Conservation (phyloP, 345 rosid species). For the Eucalyptus sp. region DNA sequence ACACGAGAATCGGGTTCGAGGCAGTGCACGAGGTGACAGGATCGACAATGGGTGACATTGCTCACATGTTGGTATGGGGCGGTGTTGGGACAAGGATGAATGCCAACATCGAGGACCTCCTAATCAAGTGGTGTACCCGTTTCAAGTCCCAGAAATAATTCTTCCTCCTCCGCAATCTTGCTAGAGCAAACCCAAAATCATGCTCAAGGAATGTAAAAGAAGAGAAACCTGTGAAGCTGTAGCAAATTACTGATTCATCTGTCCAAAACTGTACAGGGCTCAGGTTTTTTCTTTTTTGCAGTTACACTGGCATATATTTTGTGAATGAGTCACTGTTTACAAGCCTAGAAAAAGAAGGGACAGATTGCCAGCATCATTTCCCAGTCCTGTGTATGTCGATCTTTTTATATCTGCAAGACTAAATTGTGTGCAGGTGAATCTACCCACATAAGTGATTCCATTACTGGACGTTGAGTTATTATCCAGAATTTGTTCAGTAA, state of each 20-base stretch:
- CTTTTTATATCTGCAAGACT: background rate
- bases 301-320: background rate
- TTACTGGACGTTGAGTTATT: background rate
- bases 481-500: background rate
- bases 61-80: slow-evolving; percentile 91
- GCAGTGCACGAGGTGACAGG: slow-evolving; percentile 76
- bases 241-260: background rate
- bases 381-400: background rate
- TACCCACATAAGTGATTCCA: background rate
- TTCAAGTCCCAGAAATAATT: slow-evolving; percentile 12
- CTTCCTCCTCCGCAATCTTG: background rate
- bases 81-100: slow-evolving; percentile 92
- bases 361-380: background rate
- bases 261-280: background rate
- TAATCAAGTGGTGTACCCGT: slow-evolving; percentile 61
- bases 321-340: background rate
- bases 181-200: background rate
- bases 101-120: slow-evolving; percentile 60
- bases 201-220: background rate
- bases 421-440: background rate
- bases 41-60: slow-evolving; percentile 55
- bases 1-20: slow-evolving; percentile 64
- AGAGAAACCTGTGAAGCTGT: background rate
- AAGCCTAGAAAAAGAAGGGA: background rate
- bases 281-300: background rate